Percentiles rank a stretch among this genome's conserved stretches.
phyloP scores from a whole-genome alignment of 129 eudicot species.

The Pseudognaphalium luteoalbum region DNA sequence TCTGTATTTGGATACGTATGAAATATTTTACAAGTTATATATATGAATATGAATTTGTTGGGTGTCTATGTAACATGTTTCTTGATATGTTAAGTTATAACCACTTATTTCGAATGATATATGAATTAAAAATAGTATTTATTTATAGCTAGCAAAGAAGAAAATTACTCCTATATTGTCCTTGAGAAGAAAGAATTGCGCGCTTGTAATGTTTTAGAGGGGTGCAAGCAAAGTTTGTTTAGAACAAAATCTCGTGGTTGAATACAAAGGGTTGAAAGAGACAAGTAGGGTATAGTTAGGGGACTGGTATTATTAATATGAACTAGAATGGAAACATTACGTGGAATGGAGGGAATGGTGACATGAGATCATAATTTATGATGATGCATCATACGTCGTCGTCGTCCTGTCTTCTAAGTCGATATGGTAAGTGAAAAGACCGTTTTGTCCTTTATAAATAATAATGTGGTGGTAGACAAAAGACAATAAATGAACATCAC shows the following conservation, averaged over 20 bases:
- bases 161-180: too few relatives aligned
- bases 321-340: constrained; percentile 7
- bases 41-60: background rate
- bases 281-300: constrained; percentile 16
- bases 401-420: too few relatives aligned
- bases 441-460: constrained; percentile 9
- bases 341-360: constrained; percentile 28
- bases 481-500: constrained; percentile 38
- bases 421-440: constrained; percentile 5
- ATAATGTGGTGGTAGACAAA: background rate
- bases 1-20: background rate
- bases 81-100: too few relatives aligned
- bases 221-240: background rate
- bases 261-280: background rate
- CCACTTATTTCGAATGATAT: too few relatives aligned
- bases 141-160: background rate
- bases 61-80: background rate
- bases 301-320: background rate
- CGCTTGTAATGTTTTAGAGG: too few relatives aligned
- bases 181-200: too few relatives aligned
- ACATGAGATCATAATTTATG: background rate
- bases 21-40: too few relatives aligned
- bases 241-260: background rate
- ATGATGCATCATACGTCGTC: too few relatives aligned
- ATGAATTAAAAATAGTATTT: background rate